Conservation (phyloP, 176 grass and related monocot species). For the Rhipidocladum racemiflorum region DNA sequence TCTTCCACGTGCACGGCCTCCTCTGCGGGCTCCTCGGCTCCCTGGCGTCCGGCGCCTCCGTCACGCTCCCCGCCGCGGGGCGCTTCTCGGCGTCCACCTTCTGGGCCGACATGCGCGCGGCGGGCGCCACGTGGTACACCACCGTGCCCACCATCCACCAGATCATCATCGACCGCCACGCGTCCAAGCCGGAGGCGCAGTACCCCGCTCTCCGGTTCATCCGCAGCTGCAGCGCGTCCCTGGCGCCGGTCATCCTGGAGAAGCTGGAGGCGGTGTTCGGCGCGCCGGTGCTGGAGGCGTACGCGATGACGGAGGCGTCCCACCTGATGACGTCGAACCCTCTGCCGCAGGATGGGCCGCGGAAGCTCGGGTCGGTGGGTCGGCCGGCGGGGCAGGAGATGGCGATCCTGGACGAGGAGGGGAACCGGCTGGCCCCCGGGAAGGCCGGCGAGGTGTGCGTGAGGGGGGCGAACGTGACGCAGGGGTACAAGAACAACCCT, state of each 20-base stretch:
- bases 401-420: slow-evolving; percentile 61
- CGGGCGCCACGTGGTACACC: slow-evolving; percentile 82
- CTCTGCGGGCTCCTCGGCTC: slow-evolving; percentile 60
- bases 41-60: slow-evolving; percentile 59
- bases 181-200: slow-evolving; percentile 28
- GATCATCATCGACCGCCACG: slow-evolving; percentile 83
- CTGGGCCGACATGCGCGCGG: slow-evolving; percentile 74
- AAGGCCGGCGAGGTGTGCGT: slow-evolving; percentile 80
- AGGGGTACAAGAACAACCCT: slow-evolving; percentile 62
- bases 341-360: slow-evolving; percentile 51
- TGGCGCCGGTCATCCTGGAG: slow-evolving; percentile 68
- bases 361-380: slow-evolving; percentile 63
- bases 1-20: slow-evolving; percentile 94
- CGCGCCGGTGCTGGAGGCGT: slow-evolving; percentile 79
- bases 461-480: slow-evolving; percentile 66
- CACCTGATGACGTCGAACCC: slow-evolving; percentile 90
- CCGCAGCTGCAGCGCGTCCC: slow-evolving; percentile 92
- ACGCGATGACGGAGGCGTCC: slow-evolving; percentile 92
- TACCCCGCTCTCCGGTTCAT: slow-evolving; percentile 74
- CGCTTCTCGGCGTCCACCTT: slow-evolving; percentile 89
- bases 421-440: background rate
- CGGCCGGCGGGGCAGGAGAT: slow-evolving; percentile 71
- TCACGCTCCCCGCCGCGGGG: slow-evolving; percentile 47
- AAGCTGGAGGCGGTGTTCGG: slow-evolving; percentile 62
- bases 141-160: slow-evolving; percentile 91